Percentiles rank a stretch among this genome's conserved stretches.
These are phyloP conservation scores for Spergularia azorica DNA, from an alignment of 179 eudicot genomes.

Conservation along the genomic window DNA sequence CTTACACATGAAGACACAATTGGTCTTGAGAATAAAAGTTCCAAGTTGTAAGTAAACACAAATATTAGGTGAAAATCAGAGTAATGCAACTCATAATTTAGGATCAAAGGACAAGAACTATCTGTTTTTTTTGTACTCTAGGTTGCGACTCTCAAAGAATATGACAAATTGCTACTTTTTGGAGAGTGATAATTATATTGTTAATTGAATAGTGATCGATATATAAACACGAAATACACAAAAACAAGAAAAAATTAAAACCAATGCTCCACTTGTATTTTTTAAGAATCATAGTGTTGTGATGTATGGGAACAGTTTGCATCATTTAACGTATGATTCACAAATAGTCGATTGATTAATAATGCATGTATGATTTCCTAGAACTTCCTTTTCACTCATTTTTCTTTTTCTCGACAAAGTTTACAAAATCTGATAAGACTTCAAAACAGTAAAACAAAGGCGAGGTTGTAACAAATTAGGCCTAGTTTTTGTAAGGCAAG, in stretches of 20 bases:
- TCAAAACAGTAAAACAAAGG: too few relatives aligned
- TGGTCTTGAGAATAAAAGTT: background rate
- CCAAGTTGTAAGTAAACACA: background rate
- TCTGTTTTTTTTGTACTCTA: background rate
- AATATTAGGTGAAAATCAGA: background rate
- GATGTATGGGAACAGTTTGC: background rate
- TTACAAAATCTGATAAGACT: too few relatives aligned
- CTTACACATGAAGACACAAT: too few relatives aligned
- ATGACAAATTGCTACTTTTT: constrained; percentile 18
- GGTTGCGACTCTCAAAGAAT: background rate
- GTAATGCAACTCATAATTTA: background rate
- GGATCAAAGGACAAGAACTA: background rate
- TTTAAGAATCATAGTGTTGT: background rate
- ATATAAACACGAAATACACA: background rate
- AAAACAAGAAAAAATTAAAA: background rate
- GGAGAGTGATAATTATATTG: background rate
- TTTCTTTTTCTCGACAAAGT: too few relatives aligned
- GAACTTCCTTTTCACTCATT: too few relatives aligned
- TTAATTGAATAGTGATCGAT: constrained; percentile 6
- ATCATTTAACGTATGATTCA: too few relatives aligned
- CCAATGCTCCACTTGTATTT: background rate
- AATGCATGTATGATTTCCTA: too few relatives aligned
- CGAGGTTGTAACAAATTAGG: too few relatives aligned
- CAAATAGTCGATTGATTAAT: too few relatives aligned
- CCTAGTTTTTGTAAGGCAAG: too few relatives aligned